Conservation (phyloP, 495 filamentous ascomycete genomes). For the Hyaloscypha finlandica region DNA sequence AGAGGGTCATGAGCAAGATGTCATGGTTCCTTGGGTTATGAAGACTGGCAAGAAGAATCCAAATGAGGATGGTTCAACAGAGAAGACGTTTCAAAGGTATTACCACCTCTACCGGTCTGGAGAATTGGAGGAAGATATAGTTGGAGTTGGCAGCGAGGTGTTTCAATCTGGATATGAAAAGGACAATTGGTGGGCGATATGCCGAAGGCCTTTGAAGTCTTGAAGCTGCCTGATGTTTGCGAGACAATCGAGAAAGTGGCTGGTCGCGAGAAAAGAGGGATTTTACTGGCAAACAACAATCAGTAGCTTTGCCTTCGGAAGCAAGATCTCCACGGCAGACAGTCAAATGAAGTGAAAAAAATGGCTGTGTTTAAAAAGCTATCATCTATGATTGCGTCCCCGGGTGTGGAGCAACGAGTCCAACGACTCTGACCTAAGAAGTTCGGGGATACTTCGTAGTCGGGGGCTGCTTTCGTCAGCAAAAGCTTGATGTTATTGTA, state of each 20-base stretch:
- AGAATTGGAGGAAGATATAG: conserved; percentile 83
- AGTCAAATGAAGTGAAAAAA: no score
- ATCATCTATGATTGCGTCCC: no score
- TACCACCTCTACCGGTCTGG: conserved; percentile 91
- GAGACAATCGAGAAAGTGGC: background rate
- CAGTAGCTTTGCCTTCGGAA: no score
- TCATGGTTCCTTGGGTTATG: conserved; percentile 96
- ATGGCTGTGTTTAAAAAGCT: no score
- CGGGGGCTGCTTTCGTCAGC: background rate
- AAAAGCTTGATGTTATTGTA: conserved; percentile 14
- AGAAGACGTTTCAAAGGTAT: conserved; percentile 73
- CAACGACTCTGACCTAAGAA: no score
- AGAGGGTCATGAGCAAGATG: conserved; percentile 82
- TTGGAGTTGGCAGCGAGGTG: conserved; percentile 71
- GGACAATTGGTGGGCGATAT: conserved; percentile 96
- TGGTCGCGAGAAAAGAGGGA: background rate
- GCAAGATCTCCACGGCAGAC: no score
- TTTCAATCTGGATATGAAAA: conserved; percentile 88
- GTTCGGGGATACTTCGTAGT: background rate
- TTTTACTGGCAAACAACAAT: background rate
- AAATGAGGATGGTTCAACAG: conserved; percentile 28
- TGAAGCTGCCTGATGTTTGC: background rate
- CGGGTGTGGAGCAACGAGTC: no score
- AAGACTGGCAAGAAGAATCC: conserved; percentile 43
- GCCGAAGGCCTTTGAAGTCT: background rate